A percentile compares a stretch with the other conserved stretches of the same genome.
phyloP scores from a whole-genome alignment of 768 basidiomycete genomes.

The Lactarius tabidus region DNA sequence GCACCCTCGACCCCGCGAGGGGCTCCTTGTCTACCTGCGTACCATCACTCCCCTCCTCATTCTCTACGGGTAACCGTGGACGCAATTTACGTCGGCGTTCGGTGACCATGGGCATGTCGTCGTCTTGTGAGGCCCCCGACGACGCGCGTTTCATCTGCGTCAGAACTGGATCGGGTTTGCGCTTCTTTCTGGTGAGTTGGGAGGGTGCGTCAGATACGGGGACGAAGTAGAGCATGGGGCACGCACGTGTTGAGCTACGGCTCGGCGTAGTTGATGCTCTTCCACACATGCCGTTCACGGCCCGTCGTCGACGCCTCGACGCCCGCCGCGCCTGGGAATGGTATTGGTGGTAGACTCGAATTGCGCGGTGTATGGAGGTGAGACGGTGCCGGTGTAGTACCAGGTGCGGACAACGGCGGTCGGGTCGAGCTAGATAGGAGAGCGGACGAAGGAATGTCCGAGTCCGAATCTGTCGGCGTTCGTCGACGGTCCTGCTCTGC shows the following conservation, averaged over 20 bases:
- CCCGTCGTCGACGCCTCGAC: constrained; percentile 26
- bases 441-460: constrained; percentile 28
- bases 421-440: constrained; percentile 34
- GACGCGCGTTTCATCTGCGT: constrained; percentile 27
- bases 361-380: constrained; percentile 44
- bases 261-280: constrained; percentile 77
- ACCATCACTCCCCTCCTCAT: constrained; percentile 60
- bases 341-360: constrained; percentile 34
- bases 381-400: constrained; percentile 39
- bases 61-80: constrained; percentile 44
- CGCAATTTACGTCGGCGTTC: constrained; percentile 54
- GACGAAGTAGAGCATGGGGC: not conserved
- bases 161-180: constrained; percentile 62
- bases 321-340: constrained; percentile 30
- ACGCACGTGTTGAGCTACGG: constrained; percentile 85
- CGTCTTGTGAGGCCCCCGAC: not conserved
- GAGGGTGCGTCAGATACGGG: not conserved
- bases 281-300: constrained; percentile 58
- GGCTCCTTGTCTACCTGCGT: constrained; percentile 67
- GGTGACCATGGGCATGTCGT: constrained; percentile 25
- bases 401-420: constrained; percentile 41
- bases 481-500: constrained; percentile 20
- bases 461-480: constrained; percentile 18
- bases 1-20: constrained; percentile 24
- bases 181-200: constrained; percentile 78